phyloP scores from a whole-genome alignment of 306 rosid genomes.

The Quercus alba region DNA sequence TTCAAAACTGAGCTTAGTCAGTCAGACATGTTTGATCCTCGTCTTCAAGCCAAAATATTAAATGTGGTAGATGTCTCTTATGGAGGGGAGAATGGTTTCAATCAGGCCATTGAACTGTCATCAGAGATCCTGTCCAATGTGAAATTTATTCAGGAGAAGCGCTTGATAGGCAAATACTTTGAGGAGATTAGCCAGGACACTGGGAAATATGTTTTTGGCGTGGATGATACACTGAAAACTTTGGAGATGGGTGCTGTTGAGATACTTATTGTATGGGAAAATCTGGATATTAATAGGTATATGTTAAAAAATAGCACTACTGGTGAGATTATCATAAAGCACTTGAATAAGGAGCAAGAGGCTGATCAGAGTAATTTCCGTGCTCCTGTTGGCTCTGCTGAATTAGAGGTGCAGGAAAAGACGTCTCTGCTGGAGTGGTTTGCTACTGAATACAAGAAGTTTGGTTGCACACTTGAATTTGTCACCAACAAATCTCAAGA shows the following conservation, averaged over 20 bases:
- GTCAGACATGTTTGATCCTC: slow-evolving; percentile 93
- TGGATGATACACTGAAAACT: slow-evolving; percentile 83
- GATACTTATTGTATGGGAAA: slow-evolving; percentile 82
- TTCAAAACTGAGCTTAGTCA: slow-evolving; percentile 92
- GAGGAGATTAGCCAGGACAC: slow-evolving; percentile 95
- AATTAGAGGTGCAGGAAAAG: slow-evolving; percentile 83
- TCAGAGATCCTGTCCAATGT: slow-evolving; percentile 76
- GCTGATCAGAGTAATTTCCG: slow-evolving; percentile 58
- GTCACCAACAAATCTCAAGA: slow-evolving; percentile 92
- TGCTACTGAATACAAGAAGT: slow-evolving; percentile 71
- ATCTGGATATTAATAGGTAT: slow-evolving; percentile 71
- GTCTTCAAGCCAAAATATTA: slow-evolving; percentile 76
- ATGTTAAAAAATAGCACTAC: slow-evolving; percentile 48
- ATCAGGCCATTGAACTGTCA: slow-evolving; percentile 83
- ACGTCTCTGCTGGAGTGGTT: slow-evolving; percentile 83
- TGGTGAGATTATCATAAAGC: slow-evolving; percentile 61
- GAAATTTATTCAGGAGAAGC: slow-evolving; percentile 86
- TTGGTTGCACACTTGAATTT: slow-evolving; percentile 81
- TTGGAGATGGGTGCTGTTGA: slow-evolving; percentile 94
- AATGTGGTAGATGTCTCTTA: slow-evolving; percentile 89
- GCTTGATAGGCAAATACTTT: slow-evolving; percentile 76
- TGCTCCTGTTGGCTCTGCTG: slow-evolving; percentile 24
- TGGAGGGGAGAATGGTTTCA: slow-evolving; percentile 88
- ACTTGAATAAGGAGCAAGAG: slow-evolving; percentile 74
- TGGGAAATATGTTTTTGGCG: slow-evolving; percentile 84